These are phyloP conservation scores for Trypanosoma avium DNA, from an alignment of 208 protist genomes.

Conservation along the genomic window DNA sequence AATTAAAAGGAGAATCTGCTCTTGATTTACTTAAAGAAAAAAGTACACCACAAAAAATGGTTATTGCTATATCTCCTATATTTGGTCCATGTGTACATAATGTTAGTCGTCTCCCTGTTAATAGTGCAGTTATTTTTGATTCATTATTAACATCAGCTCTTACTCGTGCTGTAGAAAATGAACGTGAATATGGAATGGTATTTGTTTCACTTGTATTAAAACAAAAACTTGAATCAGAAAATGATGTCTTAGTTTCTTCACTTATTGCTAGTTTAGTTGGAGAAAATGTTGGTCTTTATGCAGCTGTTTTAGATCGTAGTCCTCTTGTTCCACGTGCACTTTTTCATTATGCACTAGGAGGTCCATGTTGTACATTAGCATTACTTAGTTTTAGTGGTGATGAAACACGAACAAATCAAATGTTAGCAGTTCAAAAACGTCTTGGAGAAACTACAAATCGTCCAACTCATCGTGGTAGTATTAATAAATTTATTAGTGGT, in stretches of 20 bases:
- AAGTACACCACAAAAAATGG: slow-evolving; percentile 53
- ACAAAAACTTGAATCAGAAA: slow-evolving; percentile 42
- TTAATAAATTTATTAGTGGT: slow-evolving; percentile 69
- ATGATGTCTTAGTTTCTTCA: slow-evolving; percentile 72
- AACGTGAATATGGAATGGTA: slow-evolving; percentile 54
- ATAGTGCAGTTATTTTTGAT: slow-evolving; percentile 39
- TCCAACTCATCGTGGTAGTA: slow-evolving; percentile 65
- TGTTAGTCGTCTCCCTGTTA: slow-evolving; percentile 43
- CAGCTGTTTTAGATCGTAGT: slow-evolving; percentile 57
- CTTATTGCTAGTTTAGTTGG: slow-evolving; percentile 62
- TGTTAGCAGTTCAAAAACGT: slow-evolving; percentile 68
- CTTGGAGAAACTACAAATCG: slow-evolving; percentile 68
- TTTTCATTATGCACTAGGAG: slow-evolving; percentile 81
- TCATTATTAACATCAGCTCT: slow-evolving; percentile 48
- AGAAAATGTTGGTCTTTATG: slow-evolving; percentile 75
- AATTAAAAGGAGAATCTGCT: slow-evolving; percentile 62
- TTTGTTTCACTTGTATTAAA: slow-evolving; percentile 77
- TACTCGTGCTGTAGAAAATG: slow-evolving; percentile 34
- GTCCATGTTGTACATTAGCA: slow-evolving; percentile 80
- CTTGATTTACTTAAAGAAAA: slow-evolving; percentile 50
- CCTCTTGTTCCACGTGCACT: slow-evolving; percentile 66
- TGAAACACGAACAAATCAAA: slow-evolving; percentile 57
- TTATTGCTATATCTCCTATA: slow-evolving; percentile 79
- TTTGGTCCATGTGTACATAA: slow-evolving; percentile 80
- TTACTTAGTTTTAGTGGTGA: slow-evolving; percentile 69